A percentile compares a stretch with the other conserved stretches of the same genome.
phyloP scores from a whole-genome alignment of 2,329 filamentous ascomycete genomes.

The Tolypocladium cylindrosporum region DNA sequence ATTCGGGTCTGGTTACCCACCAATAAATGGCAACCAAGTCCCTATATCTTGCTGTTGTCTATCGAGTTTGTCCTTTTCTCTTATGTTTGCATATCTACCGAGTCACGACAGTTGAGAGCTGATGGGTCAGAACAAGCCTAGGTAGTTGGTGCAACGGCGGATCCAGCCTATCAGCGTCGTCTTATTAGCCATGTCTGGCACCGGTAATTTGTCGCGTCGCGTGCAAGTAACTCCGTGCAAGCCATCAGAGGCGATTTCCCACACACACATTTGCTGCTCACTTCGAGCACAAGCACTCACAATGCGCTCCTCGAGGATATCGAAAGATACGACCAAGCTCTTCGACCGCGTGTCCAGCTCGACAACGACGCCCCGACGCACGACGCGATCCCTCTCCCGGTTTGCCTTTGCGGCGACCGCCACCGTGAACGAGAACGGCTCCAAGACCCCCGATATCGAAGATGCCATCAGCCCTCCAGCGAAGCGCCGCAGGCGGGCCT shows the following conservation, averaged over 20 bases:
- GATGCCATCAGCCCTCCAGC: conserved; percentile 32
- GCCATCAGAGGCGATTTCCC: neutral
- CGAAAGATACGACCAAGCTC: conserved; percentile 48
- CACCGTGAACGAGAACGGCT: conserved; percentile 8
- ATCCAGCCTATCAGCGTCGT: conserved; percentile 1
- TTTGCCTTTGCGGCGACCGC: conserved; percentile 28
- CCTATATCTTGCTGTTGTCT: neutral
- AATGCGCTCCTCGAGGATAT: conserved; percentile 50
- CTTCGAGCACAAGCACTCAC: neutral
- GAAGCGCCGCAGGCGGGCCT: conserved; percentile 18
- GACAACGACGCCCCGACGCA: conserved; percentile 28
- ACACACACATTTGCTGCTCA: neutral
- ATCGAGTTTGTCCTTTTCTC: neutral
- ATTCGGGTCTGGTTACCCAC: too few relatives aligned
- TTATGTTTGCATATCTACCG: neutral
- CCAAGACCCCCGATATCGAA: conserved; percentile 40
- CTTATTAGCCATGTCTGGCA: neutral
- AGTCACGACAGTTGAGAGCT: too few relatives aligned
- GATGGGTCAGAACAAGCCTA: too few relatives aligned
- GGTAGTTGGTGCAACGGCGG: neutral
- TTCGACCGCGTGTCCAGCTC: conserved; percentile 26
- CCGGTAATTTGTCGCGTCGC: neutral
- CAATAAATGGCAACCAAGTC: neutral
- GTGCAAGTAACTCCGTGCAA: neutral
- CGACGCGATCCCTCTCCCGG: conserved; percentile 39